phyloP scores from a whole-genome alignment of 768 basidiomycete species.

The Panaeolus cyanescens region DNA sequence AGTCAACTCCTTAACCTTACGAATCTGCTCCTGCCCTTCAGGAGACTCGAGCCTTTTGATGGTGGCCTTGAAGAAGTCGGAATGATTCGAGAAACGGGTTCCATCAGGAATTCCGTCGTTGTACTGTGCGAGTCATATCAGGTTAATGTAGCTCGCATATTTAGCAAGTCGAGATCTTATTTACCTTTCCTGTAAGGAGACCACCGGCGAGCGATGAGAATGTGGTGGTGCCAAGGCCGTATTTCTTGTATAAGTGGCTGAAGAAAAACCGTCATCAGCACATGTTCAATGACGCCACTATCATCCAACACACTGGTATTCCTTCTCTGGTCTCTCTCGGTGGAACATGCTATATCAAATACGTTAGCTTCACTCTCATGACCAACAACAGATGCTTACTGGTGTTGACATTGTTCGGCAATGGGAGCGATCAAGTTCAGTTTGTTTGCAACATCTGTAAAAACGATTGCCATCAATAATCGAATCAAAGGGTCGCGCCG shows the following conservation, averaged over 20 bases:
- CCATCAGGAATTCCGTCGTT: conserved; percentile 76
- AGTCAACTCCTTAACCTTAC: conserved; percentile 69
- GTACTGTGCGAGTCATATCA: conserved; percentile 38
- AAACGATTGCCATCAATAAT: neutral
- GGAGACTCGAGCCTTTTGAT: conserved; percentile 52
- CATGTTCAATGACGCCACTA: neutral
- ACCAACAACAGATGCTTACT: conserved; percentile 35
- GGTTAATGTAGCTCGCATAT: neutral
- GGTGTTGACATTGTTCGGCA: conserved; percentile 75
- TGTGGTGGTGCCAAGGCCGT: conserved; percentile 69
- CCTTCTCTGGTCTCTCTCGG: conserved; percentile 79
- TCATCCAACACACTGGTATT: conserved; percentile 54
- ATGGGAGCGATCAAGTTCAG: conserved; percentile 69
- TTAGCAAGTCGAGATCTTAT: neutral
- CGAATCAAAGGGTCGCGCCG: neutral
- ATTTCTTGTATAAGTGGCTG: conserved; percentile 65
- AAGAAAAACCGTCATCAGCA: neutral
- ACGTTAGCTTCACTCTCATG: neutral
- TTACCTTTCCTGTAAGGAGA: conserved; percentile 74
- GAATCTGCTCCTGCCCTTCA: conserved; percentile 66
- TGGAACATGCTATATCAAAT: conserved; percentile 58
- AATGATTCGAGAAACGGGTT: conserved; percentile 65
- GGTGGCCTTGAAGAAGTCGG: conserved; percentile 52
- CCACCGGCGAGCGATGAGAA: conserved; percentile 75
- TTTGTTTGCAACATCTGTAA: conserved; percentile 62